phyloP scores from a whole-genome alignment of 148 eudicot genomes.

The Fagopyrum homotropicum region DNA sequence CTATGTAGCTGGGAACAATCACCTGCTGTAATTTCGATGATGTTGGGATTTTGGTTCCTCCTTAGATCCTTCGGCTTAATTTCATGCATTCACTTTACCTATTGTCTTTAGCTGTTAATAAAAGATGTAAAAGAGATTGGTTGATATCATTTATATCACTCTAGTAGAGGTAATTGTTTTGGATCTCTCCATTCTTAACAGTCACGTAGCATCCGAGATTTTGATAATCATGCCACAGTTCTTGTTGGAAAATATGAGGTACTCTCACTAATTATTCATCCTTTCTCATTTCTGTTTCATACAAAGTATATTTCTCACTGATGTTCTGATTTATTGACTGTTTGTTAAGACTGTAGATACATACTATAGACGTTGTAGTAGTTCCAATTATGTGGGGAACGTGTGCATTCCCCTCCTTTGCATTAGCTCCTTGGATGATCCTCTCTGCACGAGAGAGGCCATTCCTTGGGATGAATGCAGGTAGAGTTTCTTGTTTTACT shows the following conservation, averaged over 20 bases:
- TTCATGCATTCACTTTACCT: not conserved
- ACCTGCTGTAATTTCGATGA: not conserved
- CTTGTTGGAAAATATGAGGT: conserved; percentile 84
- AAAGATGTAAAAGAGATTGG: not conserved
- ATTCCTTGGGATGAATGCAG: conserved; percentile 99
- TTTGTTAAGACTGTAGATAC: conserved; percentile 71
- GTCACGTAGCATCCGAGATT: conserved; percentile 84
- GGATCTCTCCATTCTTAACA: conserved; percentile 21
- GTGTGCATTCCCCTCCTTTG: conserved; percentile 85
- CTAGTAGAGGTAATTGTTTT: not conserved
- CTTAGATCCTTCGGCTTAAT: not conserved
- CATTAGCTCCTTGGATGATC: conserved; percentile 94
- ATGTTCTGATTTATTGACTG: conserved; percentile 17
- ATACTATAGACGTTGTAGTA: conserved; percentile 77
- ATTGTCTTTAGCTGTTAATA: not conserved
- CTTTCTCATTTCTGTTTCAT: conserved; percentile 7
- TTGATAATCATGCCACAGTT: conserved; percentile 81
- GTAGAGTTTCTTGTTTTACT: conserved; percentile 25
- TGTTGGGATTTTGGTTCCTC: not conserved
- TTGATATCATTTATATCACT: not conserved
- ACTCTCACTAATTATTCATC: conserved; percentile 7
- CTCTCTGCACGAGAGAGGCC: conserved; percentile 86
- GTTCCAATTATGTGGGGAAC: conserved; percentile 52
- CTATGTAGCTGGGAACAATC: not conserved
- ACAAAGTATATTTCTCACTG: not conserved